phyloP scores from a whole-genome alignment of 2,329 filamentous ascomycete genomes.

The Domatiomyces catenatus region DNA sequence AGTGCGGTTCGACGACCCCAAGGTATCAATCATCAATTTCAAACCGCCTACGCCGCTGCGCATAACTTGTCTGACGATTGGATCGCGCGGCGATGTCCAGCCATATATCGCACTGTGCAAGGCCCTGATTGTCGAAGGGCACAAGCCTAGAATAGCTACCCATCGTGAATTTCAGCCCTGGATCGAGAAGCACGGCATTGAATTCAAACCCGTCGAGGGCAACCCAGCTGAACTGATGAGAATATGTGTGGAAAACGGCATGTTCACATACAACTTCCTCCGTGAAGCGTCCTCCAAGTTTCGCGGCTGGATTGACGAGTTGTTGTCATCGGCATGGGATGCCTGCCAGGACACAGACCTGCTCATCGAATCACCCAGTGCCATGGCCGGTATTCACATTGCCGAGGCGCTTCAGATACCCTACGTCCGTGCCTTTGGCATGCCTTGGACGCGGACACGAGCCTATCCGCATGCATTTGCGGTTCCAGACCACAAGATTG shows the following conservation, averaged over 20 bases:
- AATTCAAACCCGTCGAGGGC: conserved; percentile 74
- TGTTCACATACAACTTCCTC: conserved; percentile 86
- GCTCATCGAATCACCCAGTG: conserved; percentile 85
- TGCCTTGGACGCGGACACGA: conserved; percentile 94
- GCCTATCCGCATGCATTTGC: conserved; percentile 95
- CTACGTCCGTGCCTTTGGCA: conserved; percentile 94
- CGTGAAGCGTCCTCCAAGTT: conserved; percentile 76
- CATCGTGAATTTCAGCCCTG: conserved; percentile 79
- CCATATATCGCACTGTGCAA: conserved; percentile 94
- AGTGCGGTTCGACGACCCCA: conserved; percentile 69
- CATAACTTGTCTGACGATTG: conserved; percentile 90
- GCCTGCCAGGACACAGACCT: conserved; percentile 79
- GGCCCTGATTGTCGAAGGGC: conserved; percentile 72
- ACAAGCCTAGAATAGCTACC: conserved; percentile 74
- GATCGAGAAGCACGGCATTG: conserved; percentile 85
- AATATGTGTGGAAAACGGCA: conserved; percentile 90
- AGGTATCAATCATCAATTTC: conserved; percentile 77
- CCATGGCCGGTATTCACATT: conserved; percentile 96
- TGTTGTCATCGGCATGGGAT: conserved; percentile 64
- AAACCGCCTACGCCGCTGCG: conserved; percentile 65
- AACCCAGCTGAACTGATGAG: conserved; percentile 91
- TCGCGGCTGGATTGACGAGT: conserved; percentile 83
- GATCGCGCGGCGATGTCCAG: conserved; percentile 81
- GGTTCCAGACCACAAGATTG: conserved; percentile 83
- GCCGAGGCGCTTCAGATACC: conserved; percentile 84